A percentile compares a stretch with the other conserved stretches of the same genome.
Conservation (phyloP, 768 basidiomycete species). For the Psilocybe sp. region DNA sequence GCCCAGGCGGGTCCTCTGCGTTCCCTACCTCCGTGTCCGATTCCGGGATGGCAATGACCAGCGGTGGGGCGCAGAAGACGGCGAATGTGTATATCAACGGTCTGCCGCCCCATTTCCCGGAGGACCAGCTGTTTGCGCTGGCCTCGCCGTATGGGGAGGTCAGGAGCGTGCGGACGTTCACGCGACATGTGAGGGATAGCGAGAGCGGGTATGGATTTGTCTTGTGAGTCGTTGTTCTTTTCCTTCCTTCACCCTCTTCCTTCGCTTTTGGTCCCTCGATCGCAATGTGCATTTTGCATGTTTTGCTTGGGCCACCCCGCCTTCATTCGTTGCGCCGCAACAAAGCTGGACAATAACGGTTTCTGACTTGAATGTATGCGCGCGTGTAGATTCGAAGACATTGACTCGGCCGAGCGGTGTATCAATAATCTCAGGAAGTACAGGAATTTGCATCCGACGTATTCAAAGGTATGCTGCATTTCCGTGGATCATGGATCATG, state of each 20-base stretch:
- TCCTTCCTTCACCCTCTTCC: not conserved
- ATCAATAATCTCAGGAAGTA: slow-evolving; percentile 68
- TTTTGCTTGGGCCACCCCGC: too few species aligned
- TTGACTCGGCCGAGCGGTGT: slow-evolving; percentile 72
- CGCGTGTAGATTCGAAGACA: slow-evolving; percentile 53
- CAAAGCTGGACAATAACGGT: not conserved
- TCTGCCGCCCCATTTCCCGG: slow-evolving; percentile 78
- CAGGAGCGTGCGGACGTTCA: slow-evolving; percentile 80
- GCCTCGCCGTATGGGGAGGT: slow-evolving; percentile 71
- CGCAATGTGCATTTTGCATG: too few species aligned
- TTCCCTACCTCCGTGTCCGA: slow-evolving; percentile 16
- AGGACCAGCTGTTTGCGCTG: slow-evolving; percentile 74
- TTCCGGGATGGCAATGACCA: slow-evolving; percentile 2
- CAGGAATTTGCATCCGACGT: slow-evolving; percentile 80
- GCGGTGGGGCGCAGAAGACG: slow-evolving; percentile 35
- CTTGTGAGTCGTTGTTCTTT: slow-evolving; percentile 46
- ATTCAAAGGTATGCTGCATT: slow-evolving; percentile 66
- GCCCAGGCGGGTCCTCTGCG: not conserved
- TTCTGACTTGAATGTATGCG: slow-evolving; percentile 3
- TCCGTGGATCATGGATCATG: not conserved
- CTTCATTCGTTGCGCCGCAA: too few species aligned
- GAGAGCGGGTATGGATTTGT: slow-evolving; percentile 78
- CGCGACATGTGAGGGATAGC: slow-evolving; percentile 75
- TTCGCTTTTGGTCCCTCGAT: too few species aligned
- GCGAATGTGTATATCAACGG: slow-evolving; percentile 91